phyloP scores from a whole-genome alignment of 139 green algal species.

The Zygnema cylindricum region DNA sequence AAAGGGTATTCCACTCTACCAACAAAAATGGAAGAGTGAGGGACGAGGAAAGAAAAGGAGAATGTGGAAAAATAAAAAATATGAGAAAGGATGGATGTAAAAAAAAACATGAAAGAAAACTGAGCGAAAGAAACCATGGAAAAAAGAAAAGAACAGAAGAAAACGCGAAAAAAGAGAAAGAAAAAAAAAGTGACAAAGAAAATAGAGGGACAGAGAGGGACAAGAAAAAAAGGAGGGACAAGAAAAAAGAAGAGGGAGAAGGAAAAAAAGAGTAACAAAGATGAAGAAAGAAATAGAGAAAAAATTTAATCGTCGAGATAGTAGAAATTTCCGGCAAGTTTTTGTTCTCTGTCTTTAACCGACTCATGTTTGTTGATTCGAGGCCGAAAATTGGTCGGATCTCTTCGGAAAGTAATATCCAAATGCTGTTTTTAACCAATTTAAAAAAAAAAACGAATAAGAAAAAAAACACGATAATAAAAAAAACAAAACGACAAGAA shows the following conservation, averaged over 20 bases:
- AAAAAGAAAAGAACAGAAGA: neutral
- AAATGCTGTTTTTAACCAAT: constrained; percentile 77
- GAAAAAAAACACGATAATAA: neutral
- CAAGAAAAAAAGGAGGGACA: neutral
- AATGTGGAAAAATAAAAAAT: no score
- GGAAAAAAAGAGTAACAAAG: neutral
- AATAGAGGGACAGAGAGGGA: neutral
- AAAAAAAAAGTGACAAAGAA: neutral
- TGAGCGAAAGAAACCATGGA: no score
- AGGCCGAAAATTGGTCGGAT: constrained; percentile 97
- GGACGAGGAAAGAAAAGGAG: no score
- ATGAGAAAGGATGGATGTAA: no score
- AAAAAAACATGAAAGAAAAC: no score
- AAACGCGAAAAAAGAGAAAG: neutral
- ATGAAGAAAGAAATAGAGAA: neutral
- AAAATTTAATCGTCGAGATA: constrained; percentile 63
- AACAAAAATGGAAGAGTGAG: no score
- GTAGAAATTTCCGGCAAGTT: constrained; percentile 88
- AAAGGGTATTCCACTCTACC: no score
- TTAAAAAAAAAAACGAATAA: neutral
- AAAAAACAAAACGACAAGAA: neutral
- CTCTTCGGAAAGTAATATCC: constrained; percentile 97
- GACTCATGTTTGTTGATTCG: constrained; percentile 98
- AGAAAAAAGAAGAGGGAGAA: neutral
- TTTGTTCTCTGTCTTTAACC: constrained; percentile 96